Evolutionary conservation across 2,329 filamentous ascomycete genomes (phyloP).

Genomic region (Xylariaceae sp.): DNA sequence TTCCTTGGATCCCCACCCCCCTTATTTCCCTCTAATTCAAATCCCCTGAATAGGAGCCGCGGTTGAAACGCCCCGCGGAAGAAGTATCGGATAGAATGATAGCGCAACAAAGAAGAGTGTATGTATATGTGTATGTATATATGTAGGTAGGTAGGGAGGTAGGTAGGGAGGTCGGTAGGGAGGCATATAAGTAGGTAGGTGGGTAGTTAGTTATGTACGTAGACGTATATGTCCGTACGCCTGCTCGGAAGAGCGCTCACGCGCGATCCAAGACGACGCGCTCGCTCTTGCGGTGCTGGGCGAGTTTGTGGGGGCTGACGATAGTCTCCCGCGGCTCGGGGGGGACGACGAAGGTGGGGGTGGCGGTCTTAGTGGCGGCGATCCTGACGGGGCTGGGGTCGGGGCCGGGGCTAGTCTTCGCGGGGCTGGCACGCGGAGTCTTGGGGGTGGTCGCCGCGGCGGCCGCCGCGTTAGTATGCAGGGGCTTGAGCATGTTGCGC

Average conservation of each 20-base stretch:
- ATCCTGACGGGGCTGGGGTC: constrained; percentile 36
- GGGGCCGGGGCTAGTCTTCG: constrained; percentile 28
- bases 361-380: constrained; percentile 46
- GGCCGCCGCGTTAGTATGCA: constrained; percentile 41
- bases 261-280: constrained; percentile 54
- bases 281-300: constrained; percentile 55
- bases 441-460: no score
- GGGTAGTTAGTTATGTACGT: no score
- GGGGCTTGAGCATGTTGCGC: constrained; percentile 58
- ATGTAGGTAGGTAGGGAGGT: no score
- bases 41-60: background rate
- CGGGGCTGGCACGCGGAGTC: no score
- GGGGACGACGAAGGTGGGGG: constrained; percentile 49
- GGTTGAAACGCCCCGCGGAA: constrained; percentile 14
- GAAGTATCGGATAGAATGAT: background rate
- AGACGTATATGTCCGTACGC: background rate
- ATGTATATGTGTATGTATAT: background rate
- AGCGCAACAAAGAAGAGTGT: background rate
- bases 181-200: no score
- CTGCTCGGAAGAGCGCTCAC: constrained; percentile 23
- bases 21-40: background rate
- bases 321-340: constrained; percentile 35
- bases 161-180: no score
- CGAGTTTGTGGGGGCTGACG: constrained; percentile 27
- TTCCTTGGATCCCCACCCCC: background rate